Conservation (phyloP, 768 basidiomycete species). For the Lactarius hengduanensis region DNA sequence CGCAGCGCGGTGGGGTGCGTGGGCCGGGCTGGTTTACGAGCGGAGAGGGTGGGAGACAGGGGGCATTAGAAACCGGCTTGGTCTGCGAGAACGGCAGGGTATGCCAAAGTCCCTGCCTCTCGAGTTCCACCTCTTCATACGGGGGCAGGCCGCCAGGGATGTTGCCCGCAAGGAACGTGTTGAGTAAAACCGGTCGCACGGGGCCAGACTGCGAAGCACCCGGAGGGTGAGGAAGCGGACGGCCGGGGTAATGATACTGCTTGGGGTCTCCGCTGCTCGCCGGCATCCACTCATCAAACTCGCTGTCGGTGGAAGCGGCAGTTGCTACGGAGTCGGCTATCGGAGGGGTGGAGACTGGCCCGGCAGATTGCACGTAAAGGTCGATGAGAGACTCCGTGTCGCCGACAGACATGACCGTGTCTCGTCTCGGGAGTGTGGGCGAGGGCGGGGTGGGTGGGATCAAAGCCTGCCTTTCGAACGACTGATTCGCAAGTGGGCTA, state of each 20-base stretch:
- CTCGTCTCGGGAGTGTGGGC: conserved; percentile 8
- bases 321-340: background rate
- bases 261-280: background rate
- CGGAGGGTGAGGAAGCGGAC: conserved; percentile 28
- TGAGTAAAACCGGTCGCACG: conserved; percentile 22
- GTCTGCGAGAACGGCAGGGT: background rate
- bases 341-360: background rate
- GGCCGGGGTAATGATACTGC: conserved; percentile 26
- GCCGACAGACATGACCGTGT: conserved; percentile 22
- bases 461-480: conserved; percentile 18
- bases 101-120: background rate
- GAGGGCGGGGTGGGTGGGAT: background rate
- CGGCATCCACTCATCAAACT: background rate
- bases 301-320: background rate
- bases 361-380: conserved; percentile 26
- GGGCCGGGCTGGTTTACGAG: conserved; percentile 2
- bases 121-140: conserved; percentile 4
- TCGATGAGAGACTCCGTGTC: conserved; percentile 28
- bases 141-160: conserved; percentile 3
- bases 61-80: background rate
- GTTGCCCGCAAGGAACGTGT: conserved; percentile 23
- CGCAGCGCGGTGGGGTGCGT: background rate
- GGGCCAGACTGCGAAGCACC: conserved; percentile 20
- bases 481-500: conserved; percentile 28
- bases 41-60: conserved; percentile 6